Conservation (phyloP, 495 filamentous ascomycete genomes). For the Hypoxylon trugodes region DNA sequence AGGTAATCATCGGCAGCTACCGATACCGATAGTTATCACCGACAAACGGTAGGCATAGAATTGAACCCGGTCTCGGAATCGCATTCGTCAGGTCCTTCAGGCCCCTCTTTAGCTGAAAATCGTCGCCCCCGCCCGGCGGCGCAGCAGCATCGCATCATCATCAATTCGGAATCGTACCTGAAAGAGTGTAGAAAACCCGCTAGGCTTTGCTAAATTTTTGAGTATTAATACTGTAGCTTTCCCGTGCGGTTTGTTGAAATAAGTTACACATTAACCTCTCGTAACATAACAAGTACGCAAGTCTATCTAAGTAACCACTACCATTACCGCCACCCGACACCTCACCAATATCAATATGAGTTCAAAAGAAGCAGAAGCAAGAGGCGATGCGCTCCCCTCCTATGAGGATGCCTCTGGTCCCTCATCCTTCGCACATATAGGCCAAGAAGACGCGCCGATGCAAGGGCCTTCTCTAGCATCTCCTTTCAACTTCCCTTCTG, state of each 20-base stretch:
- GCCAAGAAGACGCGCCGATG: neutral
- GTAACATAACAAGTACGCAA: no score
- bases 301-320: no score
- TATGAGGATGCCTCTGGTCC: constrained; percentile 19
- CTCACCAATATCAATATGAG: neutral
- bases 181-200: neutral
- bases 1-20: no score
- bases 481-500: constrained; percentile 45
- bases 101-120: neutral
- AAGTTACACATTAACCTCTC: neutral
- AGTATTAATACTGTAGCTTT: constrained; percentile 9
- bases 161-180: neutral
- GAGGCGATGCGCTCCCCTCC: constrained; percentile 17
- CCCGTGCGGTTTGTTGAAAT: neutral
- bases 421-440: neutral
- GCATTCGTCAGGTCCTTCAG: neutral
- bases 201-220: neutral
- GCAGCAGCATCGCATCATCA: neutral
- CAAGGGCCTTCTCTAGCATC: constrained; percentile 30
- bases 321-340: neutral
- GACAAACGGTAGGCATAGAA: no score
- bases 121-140: constrained; percentile 8
- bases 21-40: no score
- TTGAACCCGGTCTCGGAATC: no score
- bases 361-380: constrained; percentile 27